Percentiles rank a stretch among this genome's conserved stretches.
phyloP scores from a whole-genome alignment of 805 yeast genomes.

The Hanseniaspora osmophila region DNA sequence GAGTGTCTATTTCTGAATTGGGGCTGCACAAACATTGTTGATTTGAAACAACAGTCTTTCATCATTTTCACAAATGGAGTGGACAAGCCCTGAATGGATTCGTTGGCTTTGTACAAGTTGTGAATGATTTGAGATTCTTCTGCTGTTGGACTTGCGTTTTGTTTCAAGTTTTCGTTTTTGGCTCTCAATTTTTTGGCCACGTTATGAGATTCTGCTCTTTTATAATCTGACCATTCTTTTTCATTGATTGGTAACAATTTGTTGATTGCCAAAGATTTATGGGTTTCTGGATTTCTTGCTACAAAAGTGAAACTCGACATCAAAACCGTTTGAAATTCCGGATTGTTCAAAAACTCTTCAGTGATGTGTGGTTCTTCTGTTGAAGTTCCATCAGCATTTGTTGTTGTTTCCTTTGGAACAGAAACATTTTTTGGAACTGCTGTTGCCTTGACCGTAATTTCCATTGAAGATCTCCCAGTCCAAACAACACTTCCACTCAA shows the following conservation, averaged over 20 bases:
- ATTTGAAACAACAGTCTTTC: constrained; percentile 56
- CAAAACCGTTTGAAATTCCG: constrained; percentile 54
- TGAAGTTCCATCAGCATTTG: constrained; percentile 51
- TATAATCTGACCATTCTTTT: constrained; percentile 68
- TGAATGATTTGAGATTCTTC: constrained; percentile 67
- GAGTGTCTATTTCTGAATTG: constrained; percentile 92
- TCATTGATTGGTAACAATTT: constrained; percentile 62
- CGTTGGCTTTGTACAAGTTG: constrained; percentile 45
- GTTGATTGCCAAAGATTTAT: constrained; percentile 77
- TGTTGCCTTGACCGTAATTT: constrained; percentile 79
- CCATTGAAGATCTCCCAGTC: constrained; percentile 94
- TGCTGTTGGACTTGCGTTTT: constrained; percentile 59
- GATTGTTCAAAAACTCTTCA: constrained; percentile 37
- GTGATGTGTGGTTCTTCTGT: constrained; percentile 29
- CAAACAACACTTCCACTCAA: constrained; percentile 86
- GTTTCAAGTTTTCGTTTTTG: constrained; percentile 40
- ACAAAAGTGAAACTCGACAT: constrained; percentile 91
- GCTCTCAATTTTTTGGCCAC: constrained; percentile 75
- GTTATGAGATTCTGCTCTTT: constrained; percentile 80
- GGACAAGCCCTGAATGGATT: constrained; percentile 1
- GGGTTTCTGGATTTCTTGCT: constrained; percentile 89
- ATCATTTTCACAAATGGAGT: constrained; percentile 37
- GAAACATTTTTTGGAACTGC: constrained; percentile 41
- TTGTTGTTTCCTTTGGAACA: constrained; percentile 41
- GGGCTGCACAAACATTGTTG: constrained; percentile 88